Percentiles rank a stretch among this genome's conserved stretches.
Conservation (phyloP, 805 yeast species). For the Barnettozyma salicaria region DNA sequence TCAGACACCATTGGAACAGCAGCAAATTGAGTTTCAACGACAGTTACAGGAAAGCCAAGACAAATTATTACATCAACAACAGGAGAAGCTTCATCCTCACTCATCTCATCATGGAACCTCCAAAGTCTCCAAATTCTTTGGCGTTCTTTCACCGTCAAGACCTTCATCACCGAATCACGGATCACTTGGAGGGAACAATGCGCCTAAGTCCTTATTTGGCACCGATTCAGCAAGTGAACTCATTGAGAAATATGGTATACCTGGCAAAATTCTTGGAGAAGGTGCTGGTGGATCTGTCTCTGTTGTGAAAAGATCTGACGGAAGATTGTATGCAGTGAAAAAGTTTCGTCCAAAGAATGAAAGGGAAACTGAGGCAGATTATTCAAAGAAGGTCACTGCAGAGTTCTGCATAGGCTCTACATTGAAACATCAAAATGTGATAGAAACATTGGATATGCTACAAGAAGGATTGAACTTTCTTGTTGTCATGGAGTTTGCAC, state of each 20-base stretch:
- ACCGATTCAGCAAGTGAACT: conserved; percentile 35
- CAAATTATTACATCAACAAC: conserved; percentile 6
- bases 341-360: conserved; percentile 65
- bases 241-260: conserved; percentile 63
- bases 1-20: conserved; percentile 8
- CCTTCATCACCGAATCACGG: conserved; percentile 8
- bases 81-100: conserved; percentile 6
- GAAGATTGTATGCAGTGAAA: conserved; percentile 75
- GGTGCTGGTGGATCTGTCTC: conserved; percentile 97
- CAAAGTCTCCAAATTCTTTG: conserved; percentile 20
- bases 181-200: conserved; percentile 2
- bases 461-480: conserved; percentile 57
- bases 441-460: conserved; percentile 75
- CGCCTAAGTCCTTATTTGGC: conserved; percentile 32
- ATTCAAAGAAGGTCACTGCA: conserved; percentile 69
- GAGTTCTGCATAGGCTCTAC: conserved; percentile 81
- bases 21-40: conserved; percentile 11
- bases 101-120: conserved; percentile 9
- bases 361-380: conserved; percentile 61
- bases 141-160: conserved; percentile 22
- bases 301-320: conserved; percentile 57
- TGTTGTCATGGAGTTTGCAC: conserved; percentile 91
- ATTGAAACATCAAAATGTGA: conserved; percentile 70
- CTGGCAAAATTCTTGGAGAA: conserved; percentile 73
- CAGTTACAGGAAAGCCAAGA: conserved; percentile 9